These are phyloP conservation scores for Verticillium tricorpus DNA, from an alignment of 2,329 filamentous ascomycete genomes.

Conservation along the genomic window DNA sequence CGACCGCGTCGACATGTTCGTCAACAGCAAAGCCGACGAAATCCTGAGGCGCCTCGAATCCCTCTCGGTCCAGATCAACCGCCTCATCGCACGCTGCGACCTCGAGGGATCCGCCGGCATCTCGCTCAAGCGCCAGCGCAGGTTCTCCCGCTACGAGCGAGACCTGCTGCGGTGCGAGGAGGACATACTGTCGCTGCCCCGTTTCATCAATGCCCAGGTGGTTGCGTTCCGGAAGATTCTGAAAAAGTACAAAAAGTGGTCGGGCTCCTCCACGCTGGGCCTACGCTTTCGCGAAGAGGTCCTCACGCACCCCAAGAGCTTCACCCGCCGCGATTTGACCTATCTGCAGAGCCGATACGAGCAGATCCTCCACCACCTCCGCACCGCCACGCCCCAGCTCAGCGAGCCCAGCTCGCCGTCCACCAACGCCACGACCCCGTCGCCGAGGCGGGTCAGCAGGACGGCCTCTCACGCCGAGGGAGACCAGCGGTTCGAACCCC, in stretches of 20 bases:
- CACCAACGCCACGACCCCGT: slow-evolving; percentile 15
- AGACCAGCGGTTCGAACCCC: not conserved
- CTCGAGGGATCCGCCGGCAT: slow-evolving; percentile 24
- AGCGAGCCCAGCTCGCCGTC: slow-evolving; percentile 36
- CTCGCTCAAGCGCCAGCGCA: slow-evolving; percentile 43
- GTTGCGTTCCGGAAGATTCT: slow-evolving; percentile 77
- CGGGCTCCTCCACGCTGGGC: slow-evolving; percentile 62
- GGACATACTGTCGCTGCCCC: slow-evolving; percentile 64
- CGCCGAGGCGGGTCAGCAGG: not conserved
- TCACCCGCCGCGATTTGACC: slow-evolving; percentile 62
- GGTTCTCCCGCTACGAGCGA: slow-evolving; percentile 49
- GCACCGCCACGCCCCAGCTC: slow-evolving; percentile 35
- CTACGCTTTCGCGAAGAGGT: slow-evolving; percentile 64
- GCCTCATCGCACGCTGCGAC: slow-evolving; percentile 40
- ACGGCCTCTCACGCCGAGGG: slow-evolving; percentile 10
- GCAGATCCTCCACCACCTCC: slow-evolving; percentile 43
- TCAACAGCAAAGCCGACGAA: slow-evolving; percentile 75
- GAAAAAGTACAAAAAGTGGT: slow-evolving; percentile 91
- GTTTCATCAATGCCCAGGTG: slow-evolving; percentile 70
- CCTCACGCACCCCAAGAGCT: slow-evolving; percentile 63
- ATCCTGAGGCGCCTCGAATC: slow-evolving; percentile 62
- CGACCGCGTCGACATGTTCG: slow-evolving; percentile 72
- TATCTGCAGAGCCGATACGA: slow-evolving; percentile 46
- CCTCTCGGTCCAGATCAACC: slow-evolving; percentile 42
- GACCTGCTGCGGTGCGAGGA: slow-evolving; percentile 57